Evolutionary conservation across 495 filamentous ascomycete species (phyloP), one percentile per base, ranked within the genome.

Genomic region (Lasiosphaeriaceae sp.): DNA sequence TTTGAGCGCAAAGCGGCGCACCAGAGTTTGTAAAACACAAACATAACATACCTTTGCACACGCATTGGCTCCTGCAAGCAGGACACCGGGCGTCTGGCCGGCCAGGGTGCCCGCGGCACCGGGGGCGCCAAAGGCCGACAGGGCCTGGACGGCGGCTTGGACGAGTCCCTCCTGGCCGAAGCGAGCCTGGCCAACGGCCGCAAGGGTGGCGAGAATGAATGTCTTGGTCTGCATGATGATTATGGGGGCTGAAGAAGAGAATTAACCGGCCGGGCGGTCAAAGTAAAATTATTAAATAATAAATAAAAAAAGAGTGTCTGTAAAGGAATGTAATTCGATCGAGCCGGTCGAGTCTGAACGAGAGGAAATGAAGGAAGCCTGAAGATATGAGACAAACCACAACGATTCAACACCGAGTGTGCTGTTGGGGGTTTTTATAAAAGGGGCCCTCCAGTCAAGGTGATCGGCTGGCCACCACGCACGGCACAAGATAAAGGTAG

Each of bases 21-120:
- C n/a, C n/a, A n/a, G n/a, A n/a, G 21, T 14, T 37, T 12, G 22
- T 29, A 11, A 7, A 9, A 43, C 14, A 9, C 2, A 45, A 21
- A 16, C 19, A 52, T 48, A 17, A 43, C n/a, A 12, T 50, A 78
- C 77, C 71, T 84, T 83, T 53, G 63, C 80, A 51, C 82, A 85
- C 11, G 82, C 76, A 60, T 78, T 78, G 37, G 82, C 79, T 16
- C 72, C 82, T 35, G 77, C 82, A 17, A 85, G 75, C 2, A 85
- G 71, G 8, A 78, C 75, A 46, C 76, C 73, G 20, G 82, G 75
- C 4, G 79, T 76, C 20, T 66, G 50, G 19, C 79, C 79, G 23
- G 77, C 76, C 3, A 86, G 74, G 17, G 83, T 84, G 12, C 74
- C 73, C 19, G 82, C 82, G 34, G 74, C 70, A 14, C 81, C 82